Percentiles rank a stretch among this genome's conserved stretches.
These are phyloP conservation scores for Clarireedia hainanense DNA, from an alignment of 2,329 filamentous ascomycete species.

Conservation along the genomic window DNA sequence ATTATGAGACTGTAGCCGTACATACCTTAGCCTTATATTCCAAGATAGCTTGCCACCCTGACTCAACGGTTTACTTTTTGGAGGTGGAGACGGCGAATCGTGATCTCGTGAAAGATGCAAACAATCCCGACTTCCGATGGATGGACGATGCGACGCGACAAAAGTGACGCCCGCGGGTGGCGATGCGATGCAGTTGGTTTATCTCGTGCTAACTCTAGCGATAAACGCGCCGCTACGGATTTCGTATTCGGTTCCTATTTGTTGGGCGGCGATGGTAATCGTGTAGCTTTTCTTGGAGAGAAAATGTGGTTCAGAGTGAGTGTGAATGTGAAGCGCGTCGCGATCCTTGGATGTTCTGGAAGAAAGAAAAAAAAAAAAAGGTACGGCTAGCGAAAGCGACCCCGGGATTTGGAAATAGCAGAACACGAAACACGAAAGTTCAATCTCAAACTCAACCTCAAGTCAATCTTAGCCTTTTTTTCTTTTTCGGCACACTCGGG, in stretches of 20 bases:
- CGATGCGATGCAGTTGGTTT: neutral
- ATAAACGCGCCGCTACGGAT: neutral
- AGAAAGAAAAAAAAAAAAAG: neutral
- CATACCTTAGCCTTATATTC: too few relatives aligned
- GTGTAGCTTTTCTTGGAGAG: neutral
- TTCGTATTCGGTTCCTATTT: too few relatives aligned
- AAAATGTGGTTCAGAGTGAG: neutral
- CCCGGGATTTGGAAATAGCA: slow-evolving; percentile 3
- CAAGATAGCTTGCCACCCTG: neutral
- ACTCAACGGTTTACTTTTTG: neutral
- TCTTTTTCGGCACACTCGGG: neutral
- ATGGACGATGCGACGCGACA: neutral
- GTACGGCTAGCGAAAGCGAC: slow-evolving; percentile 24
- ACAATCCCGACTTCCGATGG: neutral
- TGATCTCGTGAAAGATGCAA: neutral
- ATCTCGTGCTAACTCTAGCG: neutral
- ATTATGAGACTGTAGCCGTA: too few relatives aligned
- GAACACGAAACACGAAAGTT: neutral
- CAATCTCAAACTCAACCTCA: neutral
- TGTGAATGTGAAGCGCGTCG: slow-evolving; percentile 10
- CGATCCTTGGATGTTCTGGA: neutral
- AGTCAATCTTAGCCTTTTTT: neutral
- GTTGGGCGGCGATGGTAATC: neutral
- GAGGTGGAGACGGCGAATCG: neutral
- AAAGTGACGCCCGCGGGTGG: neutral